Evolutionary conservation across 2,329 filamentous ascomycete genomes (phyloP), one percentile per base, ranked within the genome.

Genomic region (Pseudopithomyces maydicus): DNA sequence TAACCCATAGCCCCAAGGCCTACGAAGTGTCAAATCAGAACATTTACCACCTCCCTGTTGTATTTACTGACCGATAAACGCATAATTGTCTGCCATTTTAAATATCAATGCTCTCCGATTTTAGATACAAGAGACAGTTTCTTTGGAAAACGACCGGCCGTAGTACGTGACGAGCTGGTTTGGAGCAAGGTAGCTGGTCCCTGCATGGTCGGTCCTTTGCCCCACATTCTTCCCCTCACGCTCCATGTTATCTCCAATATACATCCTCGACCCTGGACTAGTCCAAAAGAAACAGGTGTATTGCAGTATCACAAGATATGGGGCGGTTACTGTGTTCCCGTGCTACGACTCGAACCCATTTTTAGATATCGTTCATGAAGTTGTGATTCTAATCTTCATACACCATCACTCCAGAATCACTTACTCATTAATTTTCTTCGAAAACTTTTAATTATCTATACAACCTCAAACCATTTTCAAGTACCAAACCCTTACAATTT

Each of bases 1-100:
- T 71, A 72, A 46, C 72, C 72, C 72, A 74, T 74, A 6, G 70
- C 71, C 48, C 72, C 72, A 26, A 74, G 69, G 19, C 72, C 72
- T 73, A 29, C 6, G n/a, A 32, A 6, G 19, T n/a, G 29, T 55
- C 39, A 61, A n/a, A n/a, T n/a, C n/a, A n/a, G n/a, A n/a, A 47
- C 46, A 12, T 39, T 2, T 19, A 32, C 15, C 12, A n/a, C 8
- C 33, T 26, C 3, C 5, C 15, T 41, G 5, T 14, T 17, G 36
- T n/a, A 33, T 20, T 17, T 17, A 33, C 45, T 33, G 49, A 69
- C 70, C 70, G 17, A 73, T 73, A 60, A 72, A 73, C 19, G 68
- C 70, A 47, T 68, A 70, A 26, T 66, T 65, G n/a, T 73, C 66
- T 20, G 59, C 12, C 70, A 73, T 72, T 1, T 4, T 56, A 35